Percentiles rank a stretch among this genome's conserved stretches.
phyloP scores from a whole-genome alignment of 352 stramenopile genomes.

The Pythium dissimile region DNA sequence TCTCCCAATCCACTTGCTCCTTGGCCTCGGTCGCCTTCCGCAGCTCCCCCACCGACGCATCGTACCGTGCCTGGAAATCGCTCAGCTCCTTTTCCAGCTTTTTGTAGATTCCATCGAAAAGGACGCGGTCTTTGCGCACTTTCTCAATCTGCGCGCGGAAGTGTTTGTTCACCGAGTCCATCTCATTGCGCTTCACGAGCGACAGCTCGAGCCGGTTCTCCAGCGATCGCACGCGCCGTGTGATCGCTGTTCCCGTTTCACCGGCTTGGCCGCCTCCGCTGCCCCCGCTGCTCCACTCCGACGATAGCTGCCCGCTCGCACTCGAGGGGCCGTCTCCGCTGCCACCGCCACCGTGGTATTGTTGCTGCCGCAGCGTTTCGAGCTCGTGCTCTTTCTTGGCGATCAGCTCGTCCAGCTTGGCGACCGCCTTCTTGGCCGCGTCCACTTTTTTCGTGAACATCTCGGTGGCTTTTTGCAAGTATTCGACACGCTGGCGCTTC shows the following conservation, averaged over 20 bases:
- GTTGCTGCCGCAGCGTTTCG: conserved; percentile 35
- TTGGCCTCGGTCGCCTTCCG: conserved; percentile 40
- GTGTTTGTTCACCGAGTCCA: conserved; percentile 79
- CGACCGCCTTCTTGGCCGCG: conserved; percentile 34
- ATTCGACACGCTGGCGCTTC: conserved; percentile 51
- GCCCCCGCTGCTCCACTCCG: too few relatives aligned
- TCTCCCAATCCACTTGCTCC: conserved; percentile 38
- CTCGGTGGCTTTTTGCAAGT: conserved; percentile 48
- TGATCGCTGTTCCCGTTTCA: conserved; percentile 43
- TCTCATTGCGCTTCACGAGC: conserved; percentile 78
- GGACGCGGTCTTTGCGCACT: conserved; percentile 56
- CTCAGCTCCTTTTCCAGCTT: conserved; percentile 75
- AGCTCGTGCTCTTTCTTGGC: conserved; percentile 46
- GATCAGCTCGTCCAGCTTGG: conserved; percentile 45
- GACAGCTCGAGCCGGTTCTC: conserved; percentile 76
- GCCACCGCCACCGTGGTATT: conserved; percentile 1
- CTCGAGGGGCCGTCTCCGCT: too few relatives aligned
- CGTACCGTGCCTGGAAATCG: conserved; percentile 44
- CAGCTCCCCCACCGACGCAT: conserved; percentile 45
- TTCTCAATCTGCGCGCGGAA: conserved; percentile 69
- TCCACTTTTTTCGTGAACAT: conserved; percentile 51
- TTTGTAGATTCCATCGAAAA: conserved; percentile 86
- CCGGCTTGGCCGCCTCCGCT: conserved; percentile 1
- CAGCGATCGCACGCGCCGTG: conserved; percentile 44
- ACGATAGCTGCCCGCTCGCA: neutral